Base-by-base conservation (phyloP, 108 stramenopile genomes). In the Cylindrotheca fusiformis region DNA sequence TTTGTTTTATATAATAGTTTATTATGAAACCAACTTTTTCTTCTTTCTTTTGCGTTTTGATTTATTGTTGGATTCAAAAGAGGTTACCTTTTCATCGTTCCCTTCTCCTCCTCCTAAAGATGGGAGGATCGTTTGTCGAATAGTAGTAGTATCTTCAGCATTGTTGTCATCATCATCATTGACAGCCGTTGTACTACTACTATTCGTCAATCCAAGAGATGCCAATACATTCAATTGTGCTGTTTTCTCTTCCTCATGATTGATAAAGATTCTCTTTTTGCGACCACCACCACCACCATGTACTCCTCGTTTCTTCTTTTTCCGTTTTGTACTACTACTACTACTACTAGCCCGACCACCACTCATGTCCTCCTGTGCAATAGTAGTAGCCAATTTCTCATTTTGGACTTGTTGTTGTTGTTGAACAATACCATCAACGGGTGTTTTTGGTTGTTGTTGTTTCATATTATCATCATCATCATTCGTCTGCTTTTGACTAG, bases 201-300 rank as follows among this genome's bases (percentile, higher is more conserved):
- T 53, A 8, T 53, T 56, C 54, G 54, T 44, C 36, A 69, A 32
- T 32, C 70, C 70, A n/a, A 71, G 20, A 8, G 70, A 71, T 36
- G 27, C 48, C 32, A 71, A 47, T 4, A 71, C 24, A 36, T 63
- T 21, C 55, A 71, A 27, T 28, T 71, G 70, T 5, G 55, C 61
- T 31, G 60, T 26, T 21, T 30, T 51, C 44, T 71, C 70, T 20
- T 58, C 70, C 26, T 56, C 21, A 30, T 23, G 55, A 52, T 50
- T 63, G 24, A 14, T 14, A 41, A 41, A 31, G 49, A 20, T 20
- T 19, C 28, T 10, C 18, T 25, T 17, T 6, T 50, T 50, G 21
- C 8, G 27, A 23, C 2, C 0, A 46, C 30, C n/a, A n/a, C n/a
- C n/a, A n/a, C n/a, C n/a, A n/a, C n/a, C n/a, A n/a, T n/a, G n/a